Conservation (phyloP, 441 rosid genomes). For the Melastoma candidum region DNA sequence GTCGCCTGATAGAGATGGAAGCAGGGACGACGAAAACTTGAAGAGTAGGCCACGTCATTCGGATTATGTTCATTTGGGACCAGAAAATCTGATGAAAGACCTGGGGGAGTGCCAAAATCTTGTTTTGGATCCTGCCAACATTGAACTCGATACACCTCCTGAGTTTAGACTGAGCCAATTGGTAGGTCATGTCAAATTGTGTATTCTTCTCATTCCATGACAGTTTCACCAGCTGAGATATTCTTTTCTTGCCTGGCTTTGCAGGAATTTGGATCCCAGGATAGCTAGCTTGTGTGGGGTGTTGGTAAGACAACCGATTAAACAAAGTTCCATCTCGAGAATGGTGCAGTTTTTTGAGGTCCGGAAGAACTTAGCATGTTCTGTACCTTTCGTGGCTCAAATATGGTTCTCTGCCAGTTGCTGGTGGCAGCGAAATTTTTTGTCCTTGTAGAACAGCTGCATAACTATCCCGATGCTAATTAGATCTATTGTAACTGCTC, state of each 20-base stretch:
- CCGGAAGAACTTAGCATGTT: too few relatives aligned
- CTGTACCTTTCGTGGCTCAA: too few relatives aligned
- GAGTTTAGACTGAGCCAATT: constrained; percentile 93
- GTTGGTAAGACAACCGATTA: constrained; percentile 32
- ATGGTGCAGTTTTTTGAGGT: too few relatives aligned
- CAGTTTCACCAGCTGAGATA: too few relatives aligned
- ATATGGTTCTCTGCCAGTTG: too few relatives aligned
- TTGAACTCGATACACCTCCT: constrained; percentile 87
- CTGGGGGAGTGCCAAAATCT: constrained; percentile 77
- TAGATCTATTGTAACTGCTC: too few relatives aligned
- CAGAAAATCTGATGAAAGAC: constrained; percentile 71
- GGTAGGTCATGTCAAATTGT: constrained; percentile 27
- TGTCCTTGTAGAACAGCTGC: too few relatives aligned
- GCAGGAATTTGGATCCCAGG: constrained; percentile 92
- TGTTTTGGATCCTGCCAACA: constrained; percentile 58
- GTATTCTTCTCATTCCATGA: background rate
- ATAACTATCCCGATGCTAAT: too few relatives aligned
- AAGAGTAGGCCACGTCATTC: constrained; percentile 39
- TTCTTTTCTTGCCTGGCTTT: background rate
- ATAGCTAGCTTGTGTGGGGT: constrained; percentile 78
- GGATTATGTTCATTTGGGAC: constrained; percentile 64
- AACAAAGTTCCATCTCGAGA: background rate
- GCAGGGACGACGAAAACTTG: constrained; percentile 24
- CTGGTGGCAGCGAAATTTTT: too few relatives aligned
- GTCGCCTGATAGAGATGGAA: constrained; percentile 54